A percentile compares a stretch with the other conserved stretches of the same genome.
Conservation (phyloP, 176 grass and related monocot species). For the Themeda triandra region DNA sequence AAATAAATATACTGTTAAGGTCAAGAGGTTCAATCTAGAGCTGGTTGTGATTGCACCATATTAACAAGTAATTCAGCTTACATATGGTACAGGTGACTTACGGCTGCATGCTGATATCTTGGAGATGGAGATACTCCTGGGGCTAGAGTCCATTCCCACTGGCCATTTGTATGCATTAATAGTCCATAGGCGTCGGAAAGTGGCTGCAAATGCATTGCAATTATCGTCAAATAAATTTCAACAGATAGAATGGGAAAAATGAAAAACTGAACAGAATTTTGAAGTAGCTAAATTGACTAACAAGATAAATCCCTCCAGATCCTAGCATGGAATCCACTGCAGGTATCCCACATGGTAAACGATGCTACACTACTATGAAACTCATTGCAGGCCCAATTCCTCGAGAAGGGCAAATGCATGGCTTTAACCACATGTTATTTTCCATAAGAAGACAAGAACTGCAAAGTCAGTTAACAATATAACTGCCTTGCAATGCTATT, state of each 20-base stretch:
- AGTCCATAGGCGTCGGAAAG: slow-evolving; percentile 96
- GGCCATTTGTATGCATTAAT: slow-evolving; percentile 96
- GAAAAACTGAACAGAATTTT: neutral
- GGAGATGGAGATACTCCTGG: slow-evolving; percentile 94
- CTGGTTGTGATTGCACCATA: neutral
- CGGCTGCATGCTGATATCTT: slow-evolving; percentile 98
- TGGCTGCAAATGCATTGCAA: slow-evolving; percentile 56
- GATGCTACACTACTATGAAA: neutral
- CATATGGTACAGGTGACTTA: slow-evolving; percentile 51
- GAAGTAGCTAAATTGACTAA: slow-evolving; percentile 1
- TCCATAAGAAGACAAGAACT: neutral
- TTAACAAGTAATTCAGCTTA: slow-evolving; percentile 27
- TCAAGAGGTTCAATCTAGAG: slow-evolving; percentile 1
- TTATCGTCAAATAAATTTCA: slow-evolving; percentile 22
- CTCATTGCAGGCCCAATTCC: neutral
- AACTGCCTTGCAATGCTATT: slow-evolving; percentile 14
- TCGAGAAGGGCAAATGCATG: neutral
- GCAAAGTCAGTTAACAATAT: neutral
- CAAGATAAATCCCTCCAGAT: neutral
- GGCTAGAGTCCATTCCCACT: slow-evolving; percentile 99
- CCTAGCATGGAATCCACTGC: neutral
- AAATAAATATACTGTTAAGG: slow-evolving; percentile 3
- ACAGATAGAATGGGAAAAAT: neutral
- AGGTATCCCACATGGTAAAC: neutral
- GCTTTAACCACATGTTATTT: neutral